Evolutionary conservation across 345 rosid genomes (phyloP).

Genomic region (Brassica cretica): DNA sequence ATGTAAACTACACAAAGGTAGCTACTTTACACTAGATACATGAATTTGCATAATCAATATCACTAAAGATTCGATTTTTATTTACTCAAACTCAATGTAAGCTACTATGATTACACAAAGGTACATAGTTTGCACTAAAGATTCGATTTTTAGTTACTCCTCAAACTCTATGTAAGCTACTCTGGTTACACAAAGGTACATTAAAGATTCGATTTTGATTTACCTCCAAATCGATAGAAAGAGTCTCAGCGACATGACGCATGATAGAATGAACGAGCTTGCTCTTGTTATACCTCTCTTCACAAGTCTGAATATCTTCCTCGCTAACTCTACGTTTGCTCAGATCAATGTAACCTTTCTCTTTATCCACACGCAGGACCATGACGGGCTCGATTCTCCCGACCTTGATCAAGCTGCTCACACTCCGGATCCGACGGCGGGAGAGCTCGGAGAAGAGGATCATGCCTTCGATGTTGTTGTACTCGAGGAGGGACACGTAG

Average conservation of each 20-base stretch:
- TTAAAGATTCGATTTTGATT: neutral
- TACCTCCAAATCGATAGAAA: conserved; percentile 90
- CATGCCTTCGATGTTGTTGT: conserved; percentile 98
- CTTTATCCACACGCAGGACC: conserved; percentile 97
- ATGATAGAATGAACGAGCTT: conserved; percentile 98
- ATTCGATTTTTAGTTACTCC: neutral
- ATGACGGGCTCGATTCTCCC: conserved; percentile 98
- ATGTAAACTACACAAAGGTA: neutral
- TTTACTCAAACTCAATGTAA: too few relatives aligned
- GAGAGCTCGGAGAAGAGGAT: conserved; percentile 98
- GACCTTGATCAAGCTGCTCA: conserved; percentile 88
- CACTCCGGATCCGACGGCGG: conserved; percentile 96
- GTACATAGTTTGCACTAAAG: neutral
- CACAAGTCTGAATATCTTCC: conserved; percentile 90
- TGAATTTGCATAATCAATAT: neutral
- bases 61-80: neutral
- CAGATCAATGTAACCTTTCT: conserved; percentile 93
- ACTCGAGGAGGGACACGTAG: conserved; percentile 87
- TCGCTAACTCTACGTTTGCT: conserved; percentile 94
- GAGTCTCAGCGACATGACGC: conserved; percentile 96
- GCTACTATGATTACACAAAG: neutral
- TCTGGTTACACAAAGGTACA: neutral
- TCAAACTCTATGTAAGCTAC: neutral
- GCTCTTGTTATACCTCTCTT: conserved; percentile 98
- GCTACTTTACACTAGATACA: neutral